phyloP scores from a whole-genome alignment of 2,329 filamentous ascomycete species.

The Botryotinia globosa region DNA sequence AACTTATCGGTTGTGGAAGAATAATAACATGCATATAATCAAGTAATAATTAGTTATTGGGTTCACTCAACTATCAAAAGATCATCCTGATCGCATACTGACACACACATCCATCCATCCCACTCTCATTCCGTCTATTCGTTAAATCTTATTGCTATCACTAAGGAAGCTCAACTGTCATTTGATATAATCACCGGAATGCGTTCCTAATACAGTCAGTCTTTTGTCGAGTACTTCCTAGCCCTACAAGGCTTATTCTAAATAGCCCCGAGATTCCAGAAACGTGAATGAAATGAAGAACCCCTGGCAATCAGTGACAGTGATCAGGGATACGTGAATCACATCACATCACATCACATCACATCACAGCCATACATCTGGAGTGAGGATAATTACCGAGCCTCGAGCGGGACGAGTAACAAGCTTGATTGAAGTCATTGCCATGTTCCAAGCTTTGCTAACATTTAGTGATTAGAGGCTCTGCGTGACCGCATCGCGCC shows the following conservation, averaged over 20 bases:
- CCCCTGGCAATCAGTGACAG: background rate
- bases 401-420: background rate
- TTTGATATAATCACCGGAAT: background rate
- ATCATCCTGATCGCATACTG: too few species aligned
- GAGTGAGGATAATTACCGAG: too few species aligned
- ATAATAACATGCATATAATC: background rate
- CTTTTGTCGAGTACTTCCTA: background rate
- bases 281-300: background rate
- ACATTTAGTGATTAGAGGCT: background rate
- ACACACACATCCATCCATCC: background rate
- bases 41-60: background rate
- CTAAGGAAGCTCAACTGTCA: background rate
- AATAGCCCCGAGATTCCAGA: background rate
- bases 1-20: background rate
- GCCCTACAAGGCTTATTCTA: conserved; percentile 1
- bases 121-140: background rate
- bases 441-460: background rate
- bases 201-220: background rate
- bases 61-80: background rate
- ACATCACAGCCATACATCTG: background rate
- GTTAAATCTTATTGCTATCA: background rate
- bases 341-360: background rate
- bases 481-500: background rate
- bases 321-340: background rate
- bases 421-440: background rate